A percentile compares a stretch with the other conserved stretches of the same genome.
phyloP scores from a whole-genome alignment of 495 filamentous ascomycete species.

The Podospora pseudocomata region DNA sequence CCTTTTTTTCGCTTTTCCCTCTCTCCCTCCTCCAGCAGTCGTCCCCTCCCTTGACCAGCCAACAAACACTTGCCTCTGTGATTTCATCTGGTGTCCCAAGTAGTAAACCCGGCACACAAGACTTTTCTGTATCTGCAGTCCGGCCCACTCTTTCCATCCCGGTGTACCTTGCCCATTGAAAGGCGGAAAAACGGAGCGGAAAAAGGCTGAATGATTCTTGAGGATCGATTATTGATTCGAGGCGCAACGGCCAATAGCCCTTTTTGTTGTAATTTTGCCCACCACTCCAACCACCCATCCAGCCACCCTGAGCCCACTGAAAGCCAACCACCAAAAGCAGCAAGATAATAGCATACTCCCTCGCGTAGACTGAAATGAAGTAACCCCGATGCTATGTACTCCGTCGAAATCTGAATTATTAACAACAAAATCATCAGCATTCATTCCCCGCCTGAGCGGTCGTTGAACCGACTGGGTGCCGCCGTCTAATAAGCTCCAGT shows the following conservation, averaged over 20 bases:
- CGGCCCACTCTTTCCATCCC: neutral
- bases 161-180: neutral
- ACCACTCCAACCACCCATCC: neutral
- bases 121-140: neutral
- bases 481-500: neutral
- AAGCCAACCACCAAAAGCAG: neutral
- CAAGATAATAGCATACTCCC: neutral
- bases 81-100: neutral
- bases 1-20: neutral
- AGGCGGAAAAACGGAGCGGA: neutral
- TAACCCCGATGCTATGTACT: constrained; percentile 18
- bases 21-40: neutral
- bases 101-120: neutral
- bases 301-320: neutral
- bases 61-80: neutral
- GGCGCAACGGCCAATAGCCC: neutral
- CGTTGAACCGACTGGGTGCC: neutral
- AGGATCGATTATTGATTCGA: neutral
- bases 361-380: neutral
- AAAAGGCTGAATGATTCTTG: neutral
- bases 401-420: constrained; percentile 13
- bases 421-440: constrained; percentile 16
- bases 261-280: neutral
- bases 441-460: constrained; percentile 1
- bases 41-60: neutral